phyloP scores from a whole-genome alignment of 352 stramenopile genomes.

The Globisporangium yorkense region DNA sequence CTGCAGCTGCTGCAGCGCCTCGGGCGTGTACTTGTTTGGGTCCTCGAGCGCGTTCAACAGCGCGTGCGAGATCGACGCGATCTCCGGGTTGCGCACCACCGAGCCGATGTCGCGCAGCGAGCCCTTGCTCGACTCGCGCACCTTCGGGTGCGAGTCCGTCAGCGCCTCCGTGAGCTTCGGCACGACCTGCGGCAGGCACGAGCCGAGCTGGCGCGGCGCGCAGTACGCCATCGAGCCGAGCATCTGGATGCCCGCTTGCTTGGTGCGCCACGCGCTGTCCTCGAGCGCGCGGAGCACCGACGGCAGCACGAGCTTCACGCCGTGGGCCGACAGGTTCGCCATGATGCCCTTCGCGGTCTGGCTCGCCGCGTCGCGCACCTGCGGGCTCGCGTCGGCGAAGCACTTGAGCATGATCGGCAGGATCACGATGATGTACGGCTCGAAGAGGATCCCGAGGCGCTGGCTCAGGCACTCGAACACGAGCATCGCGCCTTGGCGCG shows the following conservation, averaged over 20 bases:
- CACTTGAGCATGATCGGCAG: conserved; percentile 97
- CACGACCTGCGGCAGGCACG: conserved; percentile 98
- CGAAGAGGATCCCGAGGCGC: conserved; percentile 96
- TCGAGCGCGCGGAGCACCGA: conserved; percentile 95
- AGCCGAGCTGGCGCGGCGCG: conserved; percentile 97
- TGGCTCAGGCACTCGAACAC: conserved; percentile 97
- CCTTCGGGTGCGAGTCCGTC: conserved; percentile 98
- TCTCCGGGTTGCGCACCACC: conserved; percentile 99
- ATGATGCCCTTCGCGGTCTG: conserved; percentile 97
- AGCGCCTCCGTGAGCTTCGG: conserved; percentile 97
- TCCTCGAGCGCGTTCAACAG: conserved; percentile 97
- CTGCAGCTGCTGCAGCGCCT: conserved; percentile 96
- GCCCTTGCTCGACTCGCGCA: conserved; percentile 94
- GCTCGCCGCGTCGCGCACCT: conserved; percentile 95
- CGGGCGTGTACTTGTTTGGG: conserved; percentile 87
- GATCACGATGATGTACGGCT: conserved; percentile 98
- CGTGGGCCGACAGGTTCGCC: conserved; percentile 97
- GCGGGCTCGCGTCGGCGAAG: conserved; percentile 94
- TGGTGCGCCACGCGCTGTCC: conserved; percentile 96
- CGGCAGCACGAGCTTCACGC: conserved; percentile 98
- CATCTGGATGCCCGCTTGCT: conserved; percentile 98
- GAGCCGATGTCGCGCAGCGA: conserved; percentile 96
- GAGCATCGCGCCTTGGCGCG: conserved; percentile 93
- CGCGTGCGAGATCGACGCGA: conserved; percentile 91
- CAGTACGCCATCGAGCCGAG: conserved; percentile 96